Percentiles rank a stretch among this genome's conserved stretches.
Evolutionary conservation across 768 basidiomycete species (phyloP).

Genomic region (Lentinula boryana): DNA sequence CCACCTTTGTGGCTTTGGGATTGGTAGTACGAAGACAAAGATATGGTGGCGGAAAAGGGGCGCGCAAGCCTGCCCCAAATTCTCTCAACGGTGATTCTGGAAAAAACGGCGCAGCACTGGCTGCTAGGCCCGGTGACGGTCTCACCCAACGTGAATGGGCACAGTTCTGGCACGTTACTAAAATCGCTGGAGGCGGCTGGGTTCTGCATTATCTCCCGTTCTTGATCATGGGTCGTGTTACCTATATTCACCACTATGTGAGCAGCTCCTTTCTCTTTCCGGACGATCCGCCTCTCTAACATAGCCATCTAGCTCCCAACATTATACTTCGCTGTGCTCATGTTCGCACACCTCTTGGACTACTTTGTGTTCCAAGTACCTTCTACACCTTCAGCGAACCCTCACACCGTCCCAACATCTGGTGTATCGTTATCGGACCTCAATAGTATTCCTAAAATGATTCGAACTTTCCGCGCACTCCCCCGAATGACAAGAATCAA

Average conservation of each 20-base stretch:
- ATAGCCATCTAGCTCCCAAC: conserved; percentile 68
- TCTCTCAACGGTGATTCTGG: not conserved
- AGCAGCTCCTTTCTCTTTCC: conserved; percentile 22
- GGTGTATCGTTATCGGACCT: not conserved
- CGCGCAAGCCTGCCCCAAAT: conserved; percentile 36
- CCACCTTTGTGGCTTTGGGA: conserved; percentile 43
- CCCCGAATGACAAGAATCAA: conserved; percentile 51
- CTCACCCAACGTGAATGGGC: conserved; percentile 66
- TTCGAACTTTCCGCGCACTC: not conserved
- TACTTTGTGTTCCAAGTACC: conserved; percentile 69
- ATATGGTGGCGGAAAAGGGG: conserved; percentile 64
- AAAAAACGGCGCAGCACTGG: not conserved
- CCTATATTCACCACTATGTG: conserved; percentile 95
- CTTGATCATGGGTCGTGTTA: conserved; percentile 96
- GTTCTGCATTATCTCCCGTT: conserved; percentile 88
- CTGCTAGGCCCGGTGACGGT: conserved; percentile 26
- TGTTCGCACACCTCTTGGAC: conserved; percentile 87
- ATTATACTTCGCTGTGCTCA: conserved; percentile 92
- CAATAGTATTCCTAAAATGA: not conserved
- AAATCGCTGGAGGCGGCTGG: conserved; percentile 92
- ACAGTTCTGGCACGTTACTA: conserved; percentile 88
- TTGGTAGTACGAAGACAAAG: conserved; percentile 84
- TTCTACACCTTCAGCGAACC: conserved; percentile 45
- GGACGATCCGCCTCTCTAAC: not conserved
- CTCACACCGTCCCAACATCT: conserved; percentile 16